These are phyloP conservation scores for Sporobolomyces pararoseus DNA, from an alignment of 768 basidiomycete species.

Conservation along the genomic window DNA sequence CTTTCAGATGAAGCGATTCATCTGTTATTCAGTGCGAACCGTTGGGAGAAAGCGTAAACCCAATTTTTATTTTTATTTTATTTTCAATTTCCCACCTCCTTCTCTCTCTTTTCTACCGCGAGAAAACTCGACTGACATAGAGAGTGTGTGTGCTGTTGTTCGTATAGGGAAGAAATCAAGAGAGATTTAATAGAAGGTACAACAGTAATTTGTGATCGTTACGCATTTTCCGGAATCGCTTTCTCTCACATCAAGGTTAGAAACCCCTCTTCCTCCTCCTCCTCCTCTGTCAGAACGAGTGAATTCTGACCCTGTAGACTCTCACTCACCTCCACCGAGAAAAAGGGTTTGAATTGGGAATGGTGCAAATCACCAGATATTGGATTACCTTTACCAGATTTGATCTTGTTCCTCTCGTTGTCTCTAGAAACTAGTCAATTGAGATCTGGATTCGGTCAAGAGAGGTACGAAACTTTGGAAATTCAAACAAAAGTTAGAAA, in stretches of 20 bases:
- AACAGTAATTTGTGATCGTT: conserved; percentile 81
- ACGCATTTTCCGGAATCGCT: conserved; percentile 93
- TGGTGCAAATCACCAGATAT: conserved; percentile 86
- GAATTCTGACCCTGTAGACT: no score
- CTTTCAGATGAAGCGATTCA: conserved; percentile 89
- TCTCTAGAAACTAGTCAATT: conserved; percentile 62
- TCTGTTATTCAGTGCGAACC: conserved; percentile 90
- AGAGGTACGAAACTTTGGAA: conserved; percentile 60
- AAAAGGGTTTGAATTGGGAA: conserved; percentile 63
- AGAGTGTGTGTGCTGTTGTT: no score
- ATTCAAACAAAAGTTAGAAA: conserved; percentile 16
- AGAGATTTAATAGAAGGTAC: conserved; percentile 61
- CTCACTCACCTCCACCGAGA: no score
- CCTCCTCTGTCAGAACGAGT: not conserved
- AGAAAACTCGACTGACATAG: no score
- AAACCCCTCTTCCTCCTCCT: not conserved
- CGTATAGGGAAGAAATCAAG: conserved; percentile 60
- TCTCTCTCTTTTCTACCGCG: not conserved
- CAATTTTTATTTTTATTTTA: no score
- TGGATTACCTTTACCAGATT: conserved; percentile 82
- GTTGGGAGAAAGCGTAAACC: conserved; percentile 86
- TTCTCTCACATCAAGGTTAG: conserved; percentile 59
- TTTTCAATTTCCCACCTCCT: not conserved
- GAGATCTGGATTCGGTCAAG: conserved; percentile 52
- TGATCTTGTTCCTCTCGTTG: conserved; percentile 81